phyloP scores from a whole-genome alignment of 2,329 filamentous ascomycete species.

The Colletotrichum zoysiae region DNA sequence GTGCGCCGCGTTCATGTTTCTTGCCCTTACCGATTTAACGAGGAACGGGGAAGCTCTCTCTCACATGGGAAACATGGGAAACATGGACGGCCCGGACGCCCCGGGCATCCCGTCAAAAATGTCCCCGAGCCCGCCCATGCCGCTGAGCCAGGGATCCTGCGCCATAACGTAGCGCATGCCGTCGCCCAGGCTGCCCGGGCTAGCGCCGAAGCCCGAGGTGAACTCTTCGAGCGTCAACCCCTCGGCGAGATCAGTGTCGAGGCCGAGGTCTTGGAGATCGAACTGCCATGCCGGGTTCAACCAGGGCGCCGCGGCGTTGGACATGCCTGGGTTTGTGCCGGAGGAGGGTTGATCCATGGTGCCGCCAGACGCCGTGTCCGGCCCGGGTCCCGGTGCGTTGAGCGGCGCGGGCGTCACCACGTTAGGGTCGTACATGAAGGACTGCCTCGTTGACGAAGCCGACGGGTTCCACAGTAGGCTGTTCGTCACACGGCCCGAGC shows the following conservation, averaged over 20 bases:
- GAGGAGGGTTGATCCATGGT: background rate
- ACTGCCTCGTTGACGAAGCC: conserved; percentile 48
- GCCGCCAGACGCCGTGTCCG: conserved; percentile 20
- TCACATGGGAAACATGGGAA: conserved; percentile 49
- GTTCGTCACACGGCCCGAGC: conserved; percentile 33
- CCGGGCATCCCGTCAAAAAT: conserved; percentile 53
- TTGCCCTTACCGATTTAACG: background rate
- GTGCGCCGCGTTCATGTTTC: background rate
- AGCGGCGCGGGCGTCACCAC: conserved; percentile 23
- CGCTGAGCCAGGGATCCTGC: conserved; percentile 56
- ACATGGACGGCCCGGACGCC: conserved; percentile 46
- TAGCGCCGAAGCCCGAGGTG: conserved; percentile 38
- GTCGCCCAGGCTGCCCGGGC: conserved; percentile 41
- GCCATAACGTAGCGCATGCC: conserved; percentile 52
- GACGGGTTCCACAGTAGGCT: conserved; percentile 43
- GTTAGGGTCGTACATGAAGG: conserved; percentile 53
- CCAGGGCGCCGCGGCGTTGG: conserved; percentile 15
- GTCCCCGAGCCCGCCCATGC: conserved; percentile 49
- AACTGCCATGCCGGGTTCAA: conserved; percentile 15
- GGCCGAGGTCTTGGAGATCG: conserved; percentile 37
- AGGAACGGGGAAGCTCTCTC: background rate
- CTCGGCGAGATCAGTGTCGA: conserved; percentile 35
- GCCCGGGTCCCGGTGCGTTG: conserved; percentile 13
- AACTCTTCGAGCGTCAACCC: conserved; percentile 41
- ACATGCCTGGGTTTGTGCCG: background rate